Percentiles rank a stretch among this genome's conserved stretches.
Conservation (phyloP, 108 stramenopile species). For the Heterococcus sp. region DNA sequence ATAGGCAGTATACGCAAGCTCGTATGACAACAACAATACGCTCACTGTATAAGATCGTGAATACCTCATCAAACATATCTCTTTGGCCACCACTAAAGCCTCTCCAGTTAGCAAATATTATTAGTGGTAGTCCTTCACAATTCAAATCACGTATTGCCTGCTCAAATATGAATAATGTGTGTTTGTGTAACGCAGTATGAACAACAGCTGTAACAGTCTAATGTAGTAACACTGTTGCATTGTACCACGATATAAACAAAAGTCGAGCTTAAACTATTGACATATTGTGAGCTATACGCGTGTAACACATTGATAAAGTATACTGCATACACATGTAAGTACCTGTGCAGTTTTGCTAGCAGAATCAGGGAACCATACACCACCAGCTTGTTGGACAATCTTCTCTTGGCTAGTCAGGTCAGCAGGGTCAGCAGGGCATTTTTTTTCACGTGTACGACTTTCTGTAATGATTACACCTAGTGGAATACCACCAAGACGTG, state of each 20-base stretch:
- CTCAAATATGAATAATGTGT: no score
- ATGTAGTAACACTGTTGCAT: background rate
- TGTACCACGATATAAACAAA: no score
- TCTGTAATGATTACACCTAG: conserved; percentile 96
- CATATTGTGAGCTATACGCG: no score
- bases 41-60: background rate
- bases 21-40: background rate
- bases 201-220: background rate
- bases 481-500: conserved; percentile 94
- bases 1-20: no score
- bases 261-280: no score
- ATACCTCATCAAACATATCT: conserved; percentile 93
- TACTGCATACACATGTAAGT: background rate
- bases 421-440: conserved; percentile 96
- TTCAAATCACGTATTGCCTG: conserved; percentile 96
- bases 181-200: no score
- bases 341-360: conserved; percentile 97
- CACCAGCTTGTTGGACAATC: conserved; percentile 72
- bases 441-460: conserved; percentile 84
- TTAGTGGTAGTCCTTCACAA: conserved; percentile 91
- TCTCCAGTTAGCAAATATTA: conserved; percentile 99
- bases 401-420: conserved; percentile 86
- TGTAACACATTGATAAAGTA: no score
- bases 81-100: conserved; percentile 98
- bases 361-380: conserved; percentile 99